Conservation (phyloP, 2,329 filamentous ascomycete genomes). For the Penicillium vulpinum region DNA sequence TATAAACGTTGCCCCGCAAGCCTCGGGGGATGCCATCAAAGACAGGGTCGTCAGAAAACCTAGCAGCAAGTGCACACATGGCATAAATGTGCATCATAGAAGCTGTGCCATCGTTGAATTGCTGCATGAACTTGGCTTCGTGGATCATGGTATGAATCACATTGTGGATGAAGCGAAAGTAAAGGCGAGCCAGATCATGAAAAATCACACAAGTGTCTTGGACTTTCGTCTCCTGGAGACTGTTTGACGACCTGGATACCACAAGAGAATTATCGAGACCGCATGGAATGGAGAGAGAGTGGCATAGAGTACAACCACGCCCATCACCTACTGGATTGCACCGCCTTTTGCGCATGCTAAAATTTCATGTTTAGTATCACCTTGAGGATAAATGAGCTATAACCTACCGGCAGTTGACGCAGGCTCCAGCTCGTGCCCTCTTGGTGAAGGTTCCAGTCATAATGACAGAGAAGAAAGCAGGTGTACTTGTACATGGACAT, state of each 20-base stretch:
- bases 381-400: too few species aligned
- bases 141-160: slow-evolving; percentile 26
- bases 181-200: slow-evolving; percentile 19
- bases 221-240: background rate
- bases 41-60: slow-evolving; percentile 19
- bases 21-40: slow-evolving; percentile 14
- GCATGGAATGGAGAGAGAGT: slow-evolving; percentile 11
- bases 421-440: background rate
- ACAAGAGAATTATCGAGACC: slow-evolving; percentile 3
- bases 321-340: slow-evolving; percentile 15
- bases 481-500: too few species aligned
- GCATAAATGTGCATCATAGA: slow-evolving; percentile 20
- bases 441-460: background rate
- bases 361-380: background rate
- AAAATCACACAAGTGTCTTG: background rate
- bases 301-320: slow-evolving; percentile 16
- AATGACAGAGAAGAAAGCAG: background rate
- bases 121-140: slow-evolving; percentile 20
- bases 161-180: slow-evolving; percentile 27
- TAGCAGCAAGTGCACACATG: slow-evolving; percentile 25
- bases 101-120: slow-evolving; percentile 17
- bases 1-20: slow-evolving; percentile 16
- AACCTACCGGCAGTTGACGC: background rate
- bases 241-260: background rate
- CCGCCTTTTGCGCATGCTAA: slow-evolving; percentile 13